These are phyloP conservation scores for Neurospora discreta DNA, from an alignment of 495 filamentous ascomycete species.

Conservation along the genomic window DNA sequence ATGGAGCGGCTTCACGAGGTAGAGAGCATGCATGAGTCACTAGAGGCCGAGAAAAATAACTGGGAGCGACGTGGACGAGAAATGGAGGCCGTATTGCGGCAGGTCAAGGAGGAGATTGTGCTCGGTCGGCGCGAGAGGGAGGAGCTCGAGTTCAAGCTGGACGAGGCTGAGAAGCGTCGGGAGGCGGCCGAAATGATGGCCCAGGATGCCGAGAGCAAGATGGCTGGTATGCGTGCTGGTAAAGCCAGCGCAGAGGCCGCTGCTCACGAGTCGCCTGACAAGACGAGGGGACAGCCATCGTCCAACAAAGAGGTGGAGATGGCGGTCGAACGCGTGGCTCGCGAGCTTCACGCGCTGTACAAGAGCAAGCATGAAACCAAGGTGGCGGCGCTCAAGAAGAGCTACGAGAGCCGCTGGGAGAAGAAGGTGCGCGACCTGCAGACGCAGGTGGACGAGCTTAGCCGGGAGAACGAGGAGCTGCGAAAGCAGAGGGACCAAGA, in stretches of 20 bases:
- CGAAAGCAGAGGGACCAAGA: slow-evolving; percentile 43
- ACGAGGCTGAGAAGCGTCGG: slow-evolving; percentile 63
- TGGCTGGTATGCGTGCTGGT: slow-evolving; percentile 52
- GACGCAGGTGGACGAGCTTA: slow-evolving; percentile 51
- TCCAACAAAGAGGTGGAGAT: slow-evolving; percentile 55
- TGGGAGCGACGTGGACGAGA: slow-evolving; percentile 79
- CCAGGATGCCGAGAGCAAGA: slow-evolving; percentile 62
- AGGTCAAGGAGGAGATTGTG: slow-evolving; percentile 71
- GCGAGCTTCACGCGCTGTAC: slow-evolving; percentile 86
- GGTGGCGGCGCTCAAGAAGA: slow-evolving; percentile 87
- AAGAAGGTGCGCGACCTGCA: slow-evolving; percentile 72
- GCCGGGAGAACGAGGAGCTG: slow-evolving; percentile 64
- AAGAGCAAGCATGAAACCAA: slow-evolving; percentile 95
- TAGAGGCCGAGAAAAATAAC: slow-evolving; percentile 65
- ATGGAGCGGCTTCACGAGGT: slow-evolving; percentile 72
- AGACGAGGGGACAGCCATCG: not conserved
- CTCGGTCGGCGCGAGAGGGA: slow-evolving; percentile 66
- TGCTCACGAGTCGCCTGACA: slow-evolving; percentile 3
- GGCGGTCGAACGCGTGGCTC: slow-evolving; percentile 82
- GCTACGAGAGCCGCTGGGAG: slow-evolving; percentile 81
- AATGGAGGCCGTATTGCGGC: slow-evolving; percentile 68
- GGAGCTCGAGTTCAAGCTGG: slow-evolving; percentile 52
- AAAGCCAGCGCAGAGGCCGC: slow-evolving; percentile 28
- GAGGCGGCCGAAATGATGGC: slow-evolving; percentile 53
- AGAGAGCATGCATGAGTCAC: slow-evolving; percentile 49